Conservation (phyloP, 306 rosid genomes). For the Purshia tridentata region DNA sequence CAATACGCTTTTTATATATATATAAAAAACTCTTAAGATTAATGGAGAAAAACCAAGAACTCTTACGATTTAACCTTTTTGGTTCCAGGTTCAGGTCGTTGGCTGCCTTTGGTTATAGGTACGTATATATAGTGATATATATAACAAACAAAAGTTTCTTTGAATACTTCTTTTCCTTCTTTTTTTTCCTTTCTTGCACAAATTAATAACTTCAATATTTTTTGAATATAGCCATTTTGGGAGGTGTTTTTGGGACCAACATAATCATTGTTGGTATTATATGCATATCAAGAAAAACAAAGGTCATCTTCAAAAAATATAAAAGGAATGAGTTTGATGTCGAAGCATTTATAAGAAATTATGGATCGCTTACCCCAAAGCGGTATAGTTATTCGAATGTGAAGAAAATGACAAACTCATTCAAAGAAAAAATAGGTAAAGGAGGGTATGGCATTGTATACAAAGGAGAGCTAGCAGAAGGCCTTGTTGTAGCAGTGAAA, state of each 20-base stretch:
- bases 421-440: no score
- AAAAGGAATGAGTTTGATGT: not conserved
- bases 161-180: no score
- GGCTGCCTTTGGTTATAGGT: no score
- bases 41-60: not conserved
- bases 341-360: constrained; percentile 4
- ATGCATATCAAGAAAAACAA: not conserved
- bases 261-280: not conserved
- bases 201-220: no score
- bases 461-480: no score
- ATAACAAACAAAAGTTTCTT: no score
- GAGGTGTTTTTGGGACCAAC: not conserved
- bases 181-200: no score
- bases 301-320: not conserved
- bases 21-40: no score
- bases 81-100: not conserved
- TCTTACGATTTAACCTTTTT: not conserved
- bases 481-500: no score
- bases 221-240: not conserved
- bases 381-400: constrained; percentile 19
- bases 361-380: constrained; percentile 21
- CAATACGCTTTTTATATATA: no score
- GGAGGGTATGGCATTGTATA: no score
- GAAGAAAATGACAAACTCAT: constrained; percentile 34
- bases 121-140: no score